phyloP scores from a whole-genome alignment of 2,329 filamentous ascomycete species.

The Metarhizium rileyi region DNA sequence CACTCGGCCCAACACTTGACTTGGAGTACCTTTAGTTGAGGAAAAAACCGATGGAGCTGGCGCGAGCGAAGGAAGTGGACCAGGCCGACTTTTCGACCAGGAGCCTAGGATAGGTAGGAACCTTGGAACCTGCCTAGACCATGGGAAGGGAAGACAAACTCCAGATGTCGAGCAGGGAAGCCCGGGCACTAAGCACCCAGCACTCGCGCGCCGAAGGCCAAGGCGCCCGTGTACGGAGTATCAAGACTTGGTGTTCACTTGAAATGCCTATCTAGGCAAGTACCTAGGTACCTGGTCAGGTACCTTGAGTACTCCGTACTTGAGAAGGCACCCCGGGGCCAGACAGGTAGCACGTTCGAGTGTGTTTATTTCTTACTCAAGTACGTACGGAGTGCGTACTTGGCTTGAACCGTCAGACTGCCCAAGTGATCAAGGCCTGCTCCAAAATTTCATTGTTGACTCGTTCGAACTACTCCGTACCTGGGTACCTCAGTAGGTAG shows the following conservation, averaged over 20 bases:
- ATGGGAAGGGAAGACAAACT: neutral
- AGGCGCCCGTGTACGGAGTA: no score
- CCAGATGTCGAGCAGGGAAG: neutral
- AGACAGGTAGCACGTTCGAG: neutral
- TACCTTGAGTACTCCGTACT: neutral
- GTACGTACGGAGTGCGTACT: no score
- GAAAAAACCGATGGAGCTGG: neutral
- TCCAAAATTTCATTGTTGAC: no score
- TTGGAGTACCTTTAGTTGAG: neutral
- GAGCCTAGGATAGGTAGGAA: neutral
- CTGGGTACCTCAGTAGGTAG: no score
- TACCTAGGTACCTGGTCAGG: neutral
- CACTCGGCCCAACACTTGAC: neutral
- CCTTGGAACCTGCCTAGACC: neutral
- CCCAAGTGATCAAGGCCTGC: no score
- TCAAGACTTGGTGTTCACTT: no score
- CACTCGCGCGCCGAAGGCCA: no score
- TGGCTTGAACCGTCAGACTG: no score
- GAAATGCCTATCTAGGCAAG: neutral
- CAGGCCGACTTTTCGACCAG: neutral
- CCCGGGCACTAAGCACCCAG: neutral
- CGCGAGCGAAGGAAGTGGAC: neutral
- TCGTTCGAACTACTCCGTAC: no score
- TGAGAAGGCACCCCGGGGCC: neutral
- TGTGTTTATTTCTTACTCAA: no score